Evolutionary conservation across 257 asterid genomes (phyloP).

Genomic region (Solanum etuberosum): DNA sequence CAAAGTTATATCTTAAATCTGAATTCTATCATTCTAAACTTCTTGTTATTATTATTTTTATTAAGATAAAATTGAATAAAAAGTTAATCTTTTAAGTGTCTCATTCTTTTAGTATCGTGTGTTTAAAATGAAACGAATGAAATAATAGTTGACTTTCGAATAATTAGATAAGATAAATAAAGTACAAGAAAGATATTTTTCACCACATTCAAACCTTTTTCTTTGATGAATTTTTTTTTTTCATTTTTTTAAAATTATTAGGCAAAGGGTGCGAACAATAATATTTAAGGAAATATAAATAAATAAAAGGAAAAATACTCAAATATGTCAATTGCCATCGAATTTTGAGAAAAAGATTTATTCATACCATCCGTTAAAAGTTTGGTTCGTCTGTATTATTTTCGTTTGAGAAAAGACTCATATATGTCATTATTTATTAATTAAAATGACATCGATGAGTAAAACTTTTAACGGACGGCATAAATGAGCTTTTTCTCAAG

Average conservation of each 20-base stretch:
- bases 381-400: too few species aligned
- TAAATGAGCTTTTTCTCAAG: too few species aligned
- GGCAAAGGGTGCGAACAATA: background rate
- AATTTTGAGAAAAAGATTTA: too few species aligned
- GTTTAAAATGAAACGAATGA: background rate
- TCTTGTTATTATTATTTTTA: too few species aligned
- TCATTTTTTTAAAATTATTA: background rate
- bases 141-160: background rate
- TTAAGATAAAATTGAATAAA: background rate
- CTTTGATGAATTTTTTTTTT: background rate
- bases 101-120: background rate
- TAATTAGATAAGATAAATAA: background rate
- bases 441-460: rapidly evolving
- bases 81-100: background rate
- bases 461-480: too few species aligned
- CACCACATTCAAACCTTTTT: background rate
- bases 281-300: background rate
- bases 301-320: background rate
- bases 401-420: too few species aligned
- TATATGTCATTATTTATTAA: too few species aligned
- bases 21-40: background rate
- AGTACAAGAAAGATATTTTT: background rate
- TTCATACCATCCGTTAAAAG: rapidly evolving
- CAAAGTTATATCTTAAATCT: too few species aligned
- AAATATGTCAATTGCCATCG: too few species aligned